Base-by-base conservation (phyloP, 2,329 filamentous ascomycete species). In the Fusarium domesticum region DNA sequence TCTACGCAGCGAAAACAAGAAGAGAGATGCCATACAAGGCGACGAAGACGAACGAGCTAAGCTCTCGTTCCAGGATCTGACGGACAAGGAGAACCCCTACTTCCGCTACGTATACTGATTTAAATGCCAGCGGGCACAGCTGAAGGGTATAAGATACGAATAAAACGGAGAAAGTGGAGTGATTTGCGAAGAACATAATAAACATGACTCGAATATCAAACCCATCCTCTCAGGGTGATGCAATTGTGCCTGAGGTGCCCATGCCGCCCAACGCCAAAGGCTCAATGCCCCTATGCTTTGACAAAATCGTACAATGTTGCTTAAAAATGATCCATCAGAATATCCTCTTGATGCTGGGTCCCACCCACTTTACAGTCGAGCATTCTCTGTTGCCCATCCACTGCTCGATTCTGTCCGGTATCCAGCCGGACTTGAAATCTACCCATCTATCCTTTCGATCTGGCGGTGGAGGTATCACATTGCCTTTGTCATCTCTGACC, bases 11-110 rank as follows among this genome's bases (percentile, higher is more conserved):
- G 85, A 83, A 45, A 88, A 88, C 51, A 72, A 62, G 53, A 69
- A 66, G 36, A 72, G 79, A 37, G 72, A 73, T 16, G 51, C 48
- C 1, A 31, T 81, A 6, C 63, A 73, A 0, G 56, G 79, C 6
- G 75, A 86, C 51, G 80, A 85, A 50, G 39, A 57, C 1, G 83
- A 87, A 56, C 71, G 81, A 39, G 84, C 80, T 36, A 80, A 80
- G 52, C 58, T 84, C 39, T 83, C 83, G 0, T 88, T 87, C 47
- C 73, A 80, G 42, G 83, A 87, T 59, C 63, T 86, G 51, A 87
- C 84, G 0, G 84, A 87, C 53, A 81, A 78, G 61, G 71, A 87
- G 63, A 87, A 87, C 53, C 74, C 75, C 1, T 83, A 83, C 58
- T 87, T 87, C 54, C 70, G 75, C 55, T 87, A 87, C 50, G 77